Evolutionary conservation across 176 grass and related monocot species (phyloP), one percentile per base, ranked within the genome.

Genomic region (Cenchrus purpureus): DNA sequence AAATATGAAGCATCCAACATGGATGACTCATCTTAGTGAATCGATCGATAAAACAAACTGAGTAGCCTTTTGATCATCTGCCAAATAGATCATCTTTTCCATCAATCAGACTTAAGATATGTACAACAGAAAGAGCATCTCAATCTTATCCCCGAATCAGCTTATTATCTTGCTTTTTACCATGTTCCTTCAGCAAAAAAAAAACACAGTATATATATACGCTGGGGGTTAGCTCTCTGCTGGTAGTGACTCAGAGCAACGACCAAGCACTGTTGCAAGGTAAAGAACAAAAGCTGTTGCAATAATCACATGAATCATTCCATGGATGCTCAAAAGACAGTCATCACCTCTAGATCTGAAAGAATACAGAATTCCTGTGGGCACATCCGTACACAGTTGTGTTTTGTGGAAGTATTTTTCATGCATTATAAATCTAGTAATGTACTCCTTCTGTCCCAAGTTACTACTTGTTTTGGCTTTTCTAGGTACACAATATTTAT

Each of bases 231-330:
- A 57, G 16, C 55, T 65, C 15, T 22, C 25, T 25, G 25, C 25
- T 25, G 7, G 8, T 54, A 71, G 78, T 86, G 66, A 50, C 68
- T 88, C 34, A 76, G 45, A 37, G 22, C 7, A 81, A 71, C 55
- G 78, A 65, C 19, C 32, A 82, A 81, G 69, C 71, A 62, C 52
- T 70, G 29, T 48, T 40, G 78, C 54, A 65, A 76, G 71, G 46
- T 79, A 16, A 81, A 71, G 77, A 63, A 45, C 88, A 88, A 73
- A 88, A 89, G 87, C 51, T 74, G 68, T 31, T 74, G 87, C 76
- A 77, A 77, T 75, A 76, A 77, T 82, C 78, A 58, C 78, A 86
- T 78, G 73, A 77, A 82, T 83, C 59, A 75, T 84, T 83, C 70
- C 87, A 85, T 89, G 62, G 54, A 37, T 80, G 78, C 78, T 52